Evolutionary conservation across 2,329 filamentous ascomycete genomes (phyloP), one percentile per base, ranked within the genome.

Genomic region (Alternaria ethzedia): DNA sequence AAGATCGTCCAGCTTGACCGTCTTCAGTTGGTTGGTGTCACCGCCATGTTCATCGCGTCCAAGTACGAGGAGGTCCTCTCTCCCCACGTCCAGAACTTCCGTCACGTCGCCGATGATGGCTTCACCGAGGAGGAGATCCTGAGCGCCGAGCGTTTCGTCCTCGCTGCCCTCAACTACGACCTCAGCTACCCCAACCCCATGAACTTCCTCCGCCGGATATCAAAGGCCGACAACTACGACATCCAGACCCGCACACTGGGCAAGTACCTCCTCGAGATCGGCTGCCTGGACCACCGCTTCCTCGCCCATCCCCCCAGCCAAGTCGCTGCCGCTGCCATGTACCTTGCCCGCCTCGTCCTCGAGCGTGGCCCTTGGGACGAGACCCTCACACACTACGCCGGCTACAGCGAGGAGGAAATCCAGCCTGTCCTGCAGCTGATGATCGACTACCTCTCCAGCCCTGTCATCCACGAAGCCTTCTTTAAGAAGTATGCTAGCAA

Each of bases 401-500:
- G 96, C 59, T 99, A 98, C 81, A 91, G 88, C 3, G 95, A 98
- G 80, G 89, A 95, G 50, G 93, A 99, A 82, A 94, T 99, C 71
- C 88, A 95, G 79, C 95, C 95, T 11, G 92, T 98, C 44, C 93
- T 97, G 77, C 88, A 91, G 74, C 87, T 98, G 65, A 97, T 99
- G 94, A 89, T 99, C 65, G 94, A 99, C 81, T 99, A 99, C 79
- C 90, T 99, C 43, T 91, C 92, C 63, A 90, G 92, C 12, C 96
- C 95, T 25, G 92, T 97, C 57, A 88, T 90, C 46, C 96, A 99
- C 77, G 95, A 98, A 80, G 96, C 96, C 41, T 97, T 99, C 86
- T 98, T 97, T 87, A 97, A 97, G 88, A 99, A 99, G 83, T 99
- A 99, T 80, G 96, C 96, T 60, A 97, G 93, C 88, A 99, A 98